Conservation (phyloP, 1,139 yeast species). For the Hemisphaericaspora xylanilytica region DNA sequence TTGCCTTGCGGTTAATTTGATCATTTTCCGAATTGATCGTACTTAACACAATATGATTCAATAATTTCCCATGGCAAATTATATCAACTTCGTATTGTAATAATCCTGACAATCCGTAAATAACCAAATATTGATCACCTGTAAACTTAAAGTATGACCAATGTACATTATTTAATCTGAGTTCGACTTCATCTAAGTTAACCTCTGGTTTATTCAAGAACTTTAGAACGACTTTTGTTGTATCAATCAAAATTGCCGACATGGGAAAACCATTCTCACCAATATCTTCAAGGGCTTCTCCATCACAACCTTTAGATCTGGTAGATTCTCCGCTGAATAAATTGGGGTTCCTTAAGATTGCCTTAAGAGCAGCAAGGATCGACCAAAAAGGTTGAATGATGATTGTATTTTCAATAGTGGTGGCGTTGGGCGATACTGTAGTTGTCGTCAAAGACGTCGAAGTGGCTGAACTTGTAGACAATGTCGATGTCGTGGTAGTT, state of each 20-base stretch:
- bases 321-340: slow-evolving; percentile 56
- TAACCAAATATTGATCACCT: slow-evolving; percentile 43
- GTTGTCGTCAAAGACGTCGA: slow-evolving; percentile 17
- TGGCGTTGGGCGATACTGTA: slow-evolving; percentile 20
- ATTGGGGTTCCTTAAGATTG: slow-evolving; percentile 49
- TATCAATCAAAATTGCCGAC: slow-evolving; percentile 31
- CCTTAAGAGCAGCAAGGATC: slow-evolving; percentile 57
- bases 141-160: slow-evolving; percentile 53
- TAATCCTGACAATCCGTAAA: slow-evolving; percentile 65
- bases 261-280: slow-evolving; percentile 10
- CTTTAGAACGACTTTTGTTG: slow-evolving; percentile 40
- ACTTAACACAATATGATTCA: slow-evolving; percentile 34
- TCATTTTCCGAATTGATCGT: slow-evolving; percentile 20
- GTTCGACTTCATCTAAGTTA: slow-evolving; percentile 34
- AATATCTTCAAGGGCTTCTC: slow-evolving; percentile 13
- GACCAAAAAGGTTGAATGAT: slow-evolving; percentile 68
- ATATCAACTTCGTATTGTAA: slow-evolving; percentile 68
- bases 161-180: slow-evolving; percentile 57
- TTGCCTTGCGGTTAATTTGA: slow-evolving; percentile 33
- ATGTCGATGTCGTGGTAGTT: slow-evolving; percentile 14
- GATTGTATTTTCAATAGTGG: slow-evolving; percentile 30
- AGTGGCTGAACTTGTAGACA: slow-evolving; percentile 13
- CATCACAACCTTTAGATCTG: slow-evolving; percentile 22
- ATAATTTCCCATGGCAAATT: slow-evolving; percentile 28
- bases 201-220: slow-evolving; percentile 23